Conservation (phyloP, 2,329 filamentous ascomycete species). For the Esteya vermicola region DNA sequence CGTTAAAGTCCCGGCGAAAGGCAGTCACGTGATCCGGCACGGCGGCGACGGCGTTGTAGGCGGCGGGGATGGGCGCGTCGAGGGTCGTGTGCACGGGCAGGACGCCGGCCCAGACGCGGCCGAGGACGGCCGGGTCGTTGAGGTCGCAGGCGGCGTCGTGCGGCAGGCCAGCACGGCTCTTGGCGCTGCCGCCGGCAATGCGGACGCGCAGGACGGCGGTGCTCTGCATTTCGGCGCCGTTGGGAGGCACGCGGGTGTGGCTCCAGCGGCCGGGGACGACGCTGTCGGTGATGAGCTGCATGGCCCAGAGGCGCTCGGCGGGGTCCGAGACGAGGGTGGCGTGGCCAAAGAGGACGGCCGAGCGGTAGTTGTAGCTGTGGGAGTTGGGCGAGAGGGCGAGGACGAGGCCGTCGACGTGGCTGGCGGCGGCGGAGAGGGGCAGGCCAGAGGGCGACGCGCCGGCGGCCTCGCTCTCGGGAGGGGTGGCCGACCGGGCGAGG, state of each 20-base stretch:
- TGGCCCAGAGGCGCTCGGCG: conserved; percentile 63
- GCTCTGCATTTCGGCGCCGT: conserved; percentile 56
- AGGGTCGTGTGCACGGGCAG: conserved; percentile 48
- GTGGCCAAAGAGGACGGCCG: conserved; percentile 62
- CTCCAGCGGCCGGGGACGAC: conserved; percentile 58
- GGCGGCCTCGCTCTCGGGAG: conserved; percentile 3
- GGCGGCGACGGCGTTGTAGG: conserved; percentile 41
- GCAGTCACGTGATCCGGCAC: conserved; percentile 47
- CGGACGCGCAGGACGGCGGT: conserved; percentile 59
- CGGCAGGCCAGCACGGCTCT: conserved; percentile 53
- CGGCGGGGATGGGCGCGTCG: conserved; percentile 46
- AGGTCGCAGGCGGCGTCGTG: conserved; percentile 36
- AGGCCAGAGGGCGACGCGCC: conserved; percentile 30
- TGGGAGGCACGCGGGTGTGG: conserved; percentile 55
- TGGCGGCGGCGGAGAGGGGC: conserved; percentile 59
- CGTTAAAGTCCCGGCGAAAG: conserved; percentile 24
- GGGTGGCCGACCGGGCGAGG: conserved; percentile 26
- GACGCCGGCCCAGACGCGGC: conserved; percentile 39
- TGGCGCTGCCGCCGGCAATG: conserved; percentile 60
- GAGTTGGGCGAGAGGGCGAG: conserved; percentile 66
- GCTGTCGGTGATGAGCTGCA: conserved; percentile 63
- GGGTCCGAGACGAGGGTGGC: conserved; percentile 51
- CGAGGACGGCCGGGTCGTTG: conserved; percentile 25
- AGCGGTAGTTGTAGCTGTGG: conserved; percentile 81
- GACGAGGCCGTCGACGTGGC: conserved; percentile 65